These are phyloP conservation scores for Leucocoprinus birnbaumii DNA, from an alignment of 768 basidiomycete species.

Conservation along the genomic window DNA sequence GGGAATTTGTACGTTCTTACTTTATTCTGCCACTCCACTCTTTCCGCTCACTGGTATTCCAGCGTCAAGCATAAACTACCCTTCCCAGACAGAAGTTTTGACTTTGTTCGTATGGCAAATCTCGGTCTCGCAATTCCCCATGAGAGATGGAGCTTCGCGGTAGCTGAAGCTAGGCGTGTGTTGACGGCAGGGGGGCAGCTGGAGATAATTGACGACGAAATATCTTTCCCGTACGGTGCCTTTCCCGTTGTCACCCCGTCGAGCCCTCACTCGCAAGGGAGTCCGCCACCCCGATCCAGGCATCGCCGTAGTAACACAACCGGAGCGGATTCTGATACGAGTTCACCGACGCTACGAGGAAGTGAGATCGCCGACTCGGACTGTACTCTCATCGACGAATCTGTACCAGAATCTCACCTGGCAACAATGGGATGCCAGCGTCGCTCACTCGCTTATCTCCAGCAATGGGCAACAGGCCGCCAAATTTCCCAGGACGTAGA, in stretches of 20 bases:
- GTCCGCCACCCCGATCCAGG: background rate
- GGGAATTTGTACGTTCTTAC: conserved; percentile 62
- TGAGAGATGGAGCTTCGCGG: conserved; percentile 54
- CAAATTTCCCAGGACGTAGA: conserved; percentile 42
- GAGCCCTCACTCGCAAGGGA: background rate
- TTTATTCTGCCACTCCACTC: background rate
- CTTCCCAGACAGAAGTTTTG: conserved; percentile 61
- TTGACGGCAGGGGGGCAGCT: conserved; percentile 58
- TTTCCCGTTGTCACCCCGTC: conserved; percentile 9
- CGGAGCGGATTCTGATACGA: background rate
- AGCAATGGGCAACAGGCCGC: conserved; percentile 33
- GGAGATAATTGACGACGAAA: conserved; percentile 73
- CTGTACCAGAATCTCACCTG: background rate
- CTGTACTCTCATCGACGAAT: background rate
- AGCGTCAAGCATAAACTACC: conserved; percentile 59
- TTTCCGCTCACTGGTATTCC: conserved; percentile 4
- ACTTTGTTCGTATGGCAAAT: conserved; percentile 73
- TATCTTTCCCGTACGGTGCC: conserved; percentile 56
- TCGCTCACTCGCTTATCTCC: conserved; percentile 33
- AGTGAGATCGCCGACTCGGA: background rate
- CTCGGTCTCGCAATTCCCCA: conserved; percentile 59
- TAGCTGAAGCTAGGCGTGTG: conserved; percentile 62
- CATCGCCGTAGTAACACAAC: background rate
- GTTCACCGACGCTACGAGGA: background rate
- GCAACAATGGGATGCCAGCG: conserved; percentile 5